These are phyloP conservation scores for Dendrobium officinale DNA, from an alignment of 106 monocot genomes.

Conservation along the genomic window DNA sequence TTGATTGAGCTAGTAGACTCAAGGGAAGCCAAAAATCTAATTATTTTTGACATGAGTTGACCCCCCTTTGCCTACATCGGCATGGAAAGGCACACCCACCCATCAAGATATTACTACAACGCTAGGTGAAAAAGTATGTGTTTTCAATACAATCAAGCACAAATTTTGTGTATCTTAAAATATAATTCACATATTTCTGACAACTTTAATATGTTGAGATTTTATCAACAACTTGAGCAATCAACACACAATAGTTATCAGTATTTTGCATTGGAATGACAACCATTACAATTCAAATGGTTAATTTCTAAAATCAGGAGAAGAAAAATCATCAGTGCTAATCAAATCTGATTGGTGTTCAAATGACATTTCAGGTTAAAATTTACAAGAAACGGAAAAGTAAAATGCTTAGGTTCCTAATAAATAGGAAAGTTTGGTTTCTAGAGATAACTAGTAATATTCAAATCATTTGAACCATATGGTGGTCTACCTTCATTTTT, in stretches of 20 bases:
- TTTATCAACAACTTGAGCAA: background rate
- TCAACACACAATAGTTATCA: background rate
- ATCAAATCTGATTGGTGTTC: background rate
- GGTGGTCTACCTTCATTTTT: constrained; percentile 16
- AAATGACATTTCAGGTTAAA: background rate
- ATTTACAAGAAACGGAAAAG: background rate
- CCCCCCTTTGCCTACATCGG: too few relatives aligned
- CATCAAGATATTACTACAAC: background rate
- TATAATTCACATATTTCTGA: background rate
- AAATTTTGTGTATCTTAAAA: background rate
- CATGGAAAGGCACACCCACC: too few relatives aligned
- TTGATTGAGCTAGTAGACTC: too few relatives aligned
- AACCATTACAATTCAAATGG: background rate
- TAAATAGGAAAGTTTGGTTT: background rate
- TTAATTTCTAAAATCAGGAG: background rate
- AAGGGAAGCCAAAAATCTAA: too few relatives aligned
- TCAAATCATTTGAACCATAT: background rate
- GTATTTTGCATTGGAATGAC: background rate
- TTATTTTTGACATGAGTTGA: too few relatives aligned
- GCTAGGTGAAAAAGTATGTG: background rate
- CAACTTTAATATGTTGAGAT: background rate
- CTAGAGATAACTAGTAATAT: background rate
- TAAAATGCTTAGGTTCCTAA: background rate
- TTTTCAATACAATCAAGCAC: background rate
- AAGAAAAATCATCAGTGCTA: background rate